These are phyloP conservation scores for Xylaria scruposa DNA, from an alignment of 495 filamentous ascomycete species.

Conservation along the genomic window DNA sequence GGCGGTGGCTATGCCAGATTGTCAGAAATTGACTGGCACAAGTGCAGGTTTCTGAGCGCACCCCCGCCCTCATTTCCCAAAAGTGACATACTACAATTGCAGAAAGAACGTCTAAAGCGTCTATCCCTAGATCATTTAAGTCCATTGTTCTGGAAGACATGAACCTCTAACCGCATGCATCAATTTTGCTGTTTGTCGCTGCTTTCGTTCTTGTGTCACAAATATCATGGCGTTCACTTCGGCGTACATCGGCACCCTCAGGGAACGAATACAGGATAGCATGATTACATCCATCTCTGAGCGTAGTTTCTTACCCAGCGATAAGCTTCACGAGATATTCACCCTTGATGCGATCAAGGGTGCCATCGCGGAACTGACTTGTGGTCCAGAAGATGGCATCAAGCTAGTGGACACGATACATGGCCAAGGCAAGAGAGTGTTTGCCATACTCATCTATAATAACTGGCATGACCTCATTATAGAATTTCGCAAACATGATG, in stretches of 20 bases:
- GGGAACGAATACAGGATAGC: background rate
- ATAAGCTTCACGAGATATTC: constrained; percentile 3
- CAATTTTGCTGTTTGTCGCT: background rate
- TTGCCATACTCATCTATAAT: constrained; percentile 8
- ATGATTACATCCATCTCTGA: background rate
- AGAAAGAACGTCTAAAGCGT: too few species aligned
- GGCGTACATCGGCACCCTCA: background rate
- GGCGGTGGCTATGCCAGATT: background rate
- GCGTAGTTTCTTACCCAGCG: background rate
- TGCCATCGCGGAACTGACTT: background rate
- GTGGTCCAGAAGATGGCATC: background rate
- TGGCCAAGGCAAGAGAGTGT: constrained; percentile 13
- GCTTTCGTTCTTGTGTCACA: background rate
- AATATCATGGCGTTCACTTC: background rate
- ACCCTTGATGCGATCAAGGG: background rate
- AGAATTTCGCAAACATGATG: constrained; percentile 8
- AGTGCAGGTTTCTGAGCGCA: background rate
- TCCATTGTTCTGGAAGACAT: background rate
- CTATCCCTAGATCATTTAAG: background rate
- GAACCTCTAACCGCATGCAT: background rate
- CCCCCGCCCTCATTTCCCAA: too few species aligned
- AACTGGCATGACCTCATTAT: constrained; percentile 13
- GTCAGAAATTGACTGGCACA: background rate
- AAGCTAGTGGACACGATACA: constrained; percentile 15
- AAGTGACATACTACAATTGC: too few species aligned